Percentiles rank a stretch among this genome's conserved stretches.
Conservation (phyloP, 192 early-diverging fungal species). For the Backusella westeae region DNA sequence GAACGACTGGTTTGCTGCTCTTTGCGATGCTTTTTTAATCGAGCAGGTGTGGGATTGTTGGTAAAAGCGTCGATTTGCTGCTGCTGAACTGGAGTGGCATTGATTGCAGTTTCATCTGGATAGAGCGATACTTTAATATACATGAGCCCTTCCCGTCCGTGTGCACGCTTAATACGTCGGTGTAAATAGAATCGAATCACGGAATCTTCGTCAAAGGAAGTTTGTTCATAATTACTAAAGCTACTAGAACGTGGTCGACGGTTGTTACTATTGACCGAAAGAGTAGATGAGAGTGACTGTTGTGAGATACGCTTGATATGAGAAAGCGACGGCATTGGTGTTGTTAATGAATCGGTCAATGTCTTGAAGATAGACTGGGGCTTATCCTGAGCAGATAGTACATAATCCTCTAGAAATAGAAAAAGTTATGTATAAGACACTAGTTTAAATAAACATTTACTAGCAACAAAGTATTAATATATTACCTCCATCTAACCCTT, state of each 20-base stretch:
- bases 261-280: background rate
- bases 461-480: slow-evolving; percentile 4
- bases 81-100: background rate
- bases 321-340: slow-evolving; percentile 43
- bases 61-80: background rate
- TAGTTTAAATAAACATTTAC: background rate
- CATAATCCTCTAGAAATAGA: slow-evolving; percentile 36
- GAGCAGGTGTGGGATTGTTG: background rate
- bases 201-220: slow-evolving; percentile 29
- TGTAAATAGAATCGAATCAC: slow-evolving; percentile 47
- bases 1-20: background rate
- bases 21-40: slow-evolving; percentile 1
- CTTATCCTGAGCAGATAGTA: slow-evolving; percentile 45
- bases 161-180: slow-evolving; percentile 36
- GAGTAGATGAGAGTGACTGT: background rate
- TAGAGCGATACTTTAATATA: slow-evolving; percentile 38
- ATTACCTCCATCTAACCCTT: slow-evolving; percentile 45
- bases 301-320: slow-evolving; percentile 25
- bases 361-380: slow-evolving; percentile 49
- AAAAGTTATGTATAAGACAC: background rate
- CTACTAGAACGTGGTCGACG: slow-evolving; percentile 18
- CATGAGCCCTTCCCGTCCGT: slow-evolving; percentile 23
- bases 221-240: slow-evolving; percentile 16
- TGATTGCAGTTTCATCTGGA: slow-evolving; percentile 12
- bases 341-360: slow-evolving; percentile 40